Evolutionary conservation across 1,284 basidiomycete genomes (phyloP), one percentile per base, ranked within the genome.

Genomic region (Phellopilus nigrolimitatus): DNA sequence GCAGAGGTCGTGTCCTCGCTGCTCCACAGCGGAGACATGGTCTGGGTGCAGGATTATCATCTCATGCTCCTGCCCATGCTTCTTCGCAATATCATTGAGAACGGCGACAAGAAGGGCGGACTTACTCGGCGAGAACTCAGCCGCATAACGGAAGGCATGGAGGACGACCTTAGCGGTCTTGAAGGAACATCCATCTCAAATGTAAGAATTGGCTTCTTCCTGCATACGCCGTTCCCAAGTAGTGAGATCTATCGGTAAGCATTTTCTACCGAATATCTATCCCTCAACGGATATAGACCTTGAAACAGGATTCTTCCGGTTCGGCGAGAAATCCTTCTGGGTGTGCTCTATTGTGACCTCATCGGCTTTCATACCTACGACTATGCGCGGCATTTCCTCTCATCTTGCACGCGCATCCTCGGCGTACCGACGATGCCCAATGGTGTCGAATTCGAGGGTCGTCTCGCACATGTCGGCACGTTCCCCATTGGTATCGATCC

Each of bases 301-400:
- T 13, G 1, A 15, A 54, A 53, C 59, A 95, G 94, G 53, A 95
- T 98, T 62, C 77, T 99, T 9, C 97, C 95, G 1, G 95, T 99
- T 27, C 88, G 95, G 47, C 82, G 94, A 52, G 95, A 99, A 70
- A 99, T 99, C 59, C 75, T 99, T 13, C 83, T 98, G 19, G 97
- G 95, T 39, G 83, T 98, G 34, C 75, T 99, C 12, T 93, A 95
- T 67, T 97, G 92, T 64, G 97, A 99, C 66, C 78, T 99, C 57
- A 92, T 97, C 60, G 94, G 94, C 44, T 99, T 99, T 80, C 95
- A 99, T 73, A 99, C 97, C 1, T 99, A 97, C 69, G 97, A 99
- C 71, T 99, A 99, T 64, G 95, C 95, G 1, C 92, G 97, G 22
- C 95, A 99, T 70, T 99, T 99, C 79, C 76, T 99, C 36, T 97